These are phyloP conservation scores for Xylaria telfairii DNA, from an alignment of 495 filamentous ascomycete species.

Conservation along the genomic window DNA sequence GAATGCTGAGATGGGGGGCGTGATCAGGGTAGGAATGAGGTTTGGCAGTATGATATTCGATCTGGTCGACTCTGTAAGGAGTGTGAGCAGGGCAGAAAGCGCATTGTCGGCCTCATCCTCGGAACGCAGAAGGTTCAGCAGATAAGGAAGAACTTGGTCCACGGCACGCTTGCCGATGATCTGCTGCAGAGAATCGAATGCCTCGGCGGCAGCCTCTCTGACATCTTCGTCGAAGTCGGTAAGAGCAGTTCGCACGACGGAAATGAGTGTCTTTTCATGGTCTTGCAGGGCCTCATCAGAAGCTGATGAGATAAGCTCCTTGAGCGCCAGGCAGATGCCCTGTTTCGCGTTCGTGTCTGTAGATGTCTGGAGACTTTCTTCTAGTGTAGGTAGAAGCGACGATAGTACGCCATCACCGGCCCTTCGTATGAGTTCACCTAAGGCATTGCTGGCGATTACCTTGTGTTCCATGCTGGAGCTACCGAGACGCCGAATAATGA, in stretches of 20 bases:
- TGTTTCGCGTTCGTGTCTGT: conserved; percentile 94
- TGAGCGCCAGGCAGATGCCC: conserved; percentile 95
- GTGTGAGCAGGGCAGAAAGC: conserved; percentile 85
- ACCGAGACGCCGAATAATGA: conserved; percentile 91
- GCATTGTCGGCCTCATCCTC: conserved; percentile 91
- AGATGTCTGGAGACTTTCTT: conserved; percentile 87
- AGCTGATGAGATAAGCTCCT: conserved; percentile 91
- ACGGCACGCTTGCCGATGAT: conserved; percentile 91
- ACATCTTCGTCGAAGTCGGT: conserved; percentile 90
- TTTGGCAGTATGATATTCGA: conserved; percentile 97
- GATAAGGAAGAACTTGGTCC: conserved; percentile 91
- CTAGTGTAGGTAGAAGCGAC: conserved; percentile 86
- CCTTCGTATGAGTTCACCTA: conserved; percentile 95
- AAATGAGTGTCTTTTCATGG: conserved; percentile 92
- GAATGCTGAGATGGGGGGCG: conserved; percentile 90
- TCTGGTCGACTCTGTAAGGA: conserved; percentile 90
- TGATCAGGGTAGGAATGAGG: conserved; percentile 88
- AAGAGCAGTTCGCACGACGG: conserved; percentile 89
- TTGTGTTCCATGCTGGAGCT: conserved; percentile 98
- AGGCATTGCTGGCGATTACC: conserved; percentile 94
- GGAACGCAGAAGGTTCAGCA: conserved; percentile 83
- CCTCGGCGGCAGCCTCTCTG: conserved; percentile 93
- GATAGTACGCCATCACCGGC: conserved; percentile 92
- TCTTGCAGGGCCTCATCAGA: conserved; percentile 89
- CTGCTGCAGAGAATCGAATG: conserved; percentile 92